These are phyloP conservation scores for Noccaea caerulescens DNA, from an alignment of 345 rosid species.

Conservation along the genomic window DNA sequence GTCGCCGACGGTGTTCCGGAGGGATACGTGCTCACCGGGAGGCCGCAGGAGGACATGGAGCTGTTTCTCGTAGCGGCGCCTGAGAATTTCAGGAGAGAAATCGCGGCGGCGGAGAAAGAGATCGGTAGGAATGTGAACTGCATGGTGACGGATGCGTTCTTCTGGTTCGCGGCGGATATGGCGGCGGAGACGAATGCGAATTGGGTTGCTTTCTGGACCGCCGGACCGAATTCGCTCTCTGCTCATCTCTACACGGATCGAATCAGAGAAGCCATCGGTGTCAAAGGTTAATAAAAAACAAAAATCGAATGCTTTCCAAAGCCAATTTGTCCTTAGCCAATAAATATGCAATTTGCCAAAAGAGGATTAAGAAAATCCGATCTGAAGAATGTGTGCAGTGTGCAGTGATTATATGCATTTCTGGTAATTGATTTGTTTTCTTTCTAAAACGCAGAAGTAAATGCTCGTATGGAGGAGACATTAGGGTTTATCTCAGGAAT, in stretches of 20 bases:
- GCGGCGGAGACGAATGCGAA: conserved; percentile 46
- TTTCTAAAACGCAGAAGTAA: background rate
- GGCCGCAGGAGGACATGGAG: conserved; percentile 52
- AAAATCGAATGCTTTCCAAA: too few species aligned
- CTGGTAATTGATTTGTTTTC: background rate
- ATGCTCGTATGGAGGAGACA: conserved; percentile 34
- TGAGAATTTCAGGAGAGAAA: conserved; percentile 35
- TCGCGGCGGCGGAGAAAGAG: conserved; percentile 49
- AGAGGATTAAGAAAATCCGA: background rate
- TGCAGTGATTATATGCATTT: conserved; percentile 9
- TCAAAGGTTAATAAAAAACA: conserved; percentile 15
- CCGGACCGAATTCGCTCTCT: conserved; percentile 50
- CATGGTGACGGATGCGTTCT: conserved; percentile 60
- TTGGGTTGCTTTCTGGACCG: conserved; percentile 58
- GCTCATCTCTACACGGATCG: conserved; percentile 51
- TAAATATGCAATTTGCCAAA: background rate
- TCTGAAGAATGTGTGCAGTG: too few species aligned
- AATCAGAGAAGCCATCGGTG: conserved; percentile 38
- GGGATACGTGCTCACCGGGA: conserved; percentile 37
- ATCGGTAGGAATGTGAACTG: conserved; percentile 50
- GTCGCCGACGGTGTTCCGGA: conserved; percentile 45
- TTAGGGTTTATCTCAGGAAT: conserved; percentile 56
- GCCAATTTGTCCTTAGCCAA: background rate
- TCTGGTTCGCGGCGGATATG: conserved; percentile 51
- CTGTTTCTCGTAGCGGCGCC: conserved; percentile 53